Conservation (phyloP, 139 green algal genomes). For the Chlorella vulgaris region DNA sequence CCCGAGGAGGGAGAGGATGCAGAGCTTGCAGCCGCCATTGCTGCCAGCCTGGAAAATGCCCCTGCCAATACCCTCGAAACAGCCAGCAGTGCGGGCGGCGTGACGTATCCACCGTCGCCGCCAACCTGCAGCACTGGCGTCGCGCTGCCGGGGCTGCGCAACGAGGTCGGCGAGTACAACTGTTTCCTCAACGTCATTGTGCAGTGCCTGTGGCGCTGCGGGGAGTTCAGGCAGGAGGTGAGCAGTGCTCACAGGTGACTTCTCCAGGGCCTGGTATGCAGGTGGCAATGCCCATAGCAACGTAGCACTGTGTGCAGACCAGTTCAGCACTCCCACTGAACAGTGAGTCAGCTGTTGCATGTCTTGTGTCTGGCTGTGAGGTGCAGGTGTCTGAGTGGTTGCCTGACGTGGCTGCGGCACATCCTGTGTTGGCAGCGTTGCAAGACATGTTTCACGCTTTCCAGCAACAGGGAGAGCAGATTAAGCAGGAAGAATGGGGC, state of each 20-base stretch:
- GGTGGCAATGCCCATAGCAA: too few relatives aligned
- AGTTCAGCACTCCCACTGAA: too few relatives aligned
- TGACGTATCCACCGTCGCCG: not conserved
- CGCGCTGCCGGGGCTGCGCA: not conserved
- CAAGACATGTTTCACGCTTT: conserved; percentile 58
- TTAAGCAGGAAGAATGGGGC: not conserved
- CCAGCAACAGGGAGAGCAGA: conserved; percentile 32
- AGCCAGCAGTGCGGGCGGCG: too few relatives aligned
- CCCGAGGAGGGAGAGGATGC: too few relatives aligned
- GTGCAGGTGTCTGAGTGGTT: not conserved
- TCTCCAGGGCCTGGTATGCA: not conserved
- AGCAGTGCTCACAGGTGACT: not conserved
- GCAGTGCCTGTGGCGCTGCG: conserved; percentile 52
- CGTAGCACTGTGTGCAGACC: too few relatives aligned
- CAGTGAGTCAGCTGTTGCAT: not conserved
- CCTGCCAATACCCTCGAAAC: too few relatives aligned
- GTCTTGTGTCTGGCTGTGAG: not conserved
- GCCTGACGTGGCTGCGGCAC: not conserved
- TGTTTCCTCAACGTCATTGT: conserved; percentile 93
- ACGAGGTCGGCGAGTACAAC: conserved; percentile 73
- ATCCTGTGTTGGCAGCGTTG: conserved; percentile 61
- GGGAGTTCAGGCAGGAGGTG: conserved; percentile 25
- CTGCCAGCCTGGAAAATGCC: too few relatives aligned
- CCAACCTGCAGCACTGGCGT: not conserved
- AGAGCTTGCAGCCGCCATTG: too few relatives aligned